Conservation (phyloP, 179 eudicot genomes). For the Vitellaria paradoxa region DNA sequence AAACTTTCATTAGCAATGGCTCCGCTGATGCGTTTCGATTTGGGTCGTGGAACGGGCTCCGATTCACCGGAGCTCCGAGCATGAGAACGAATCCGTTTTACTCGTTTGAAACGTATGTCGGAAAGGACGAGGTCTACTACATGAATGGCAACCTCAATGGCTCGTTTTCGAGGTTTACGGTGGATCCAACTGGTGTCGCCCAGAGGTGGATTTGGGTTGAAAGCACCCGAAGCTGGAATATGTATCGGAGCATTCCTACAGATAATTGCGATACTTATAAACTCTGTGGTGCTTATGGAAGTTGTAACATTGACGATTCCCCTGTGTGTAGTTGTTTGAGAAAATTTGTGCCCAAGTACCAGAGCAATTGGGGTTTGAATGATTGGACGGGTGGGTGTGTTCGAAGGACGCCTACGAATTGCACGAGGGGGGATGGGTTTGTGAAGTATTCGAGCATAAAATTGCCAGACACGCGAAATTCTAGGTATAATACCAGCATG, state of each 20-base stretch:
- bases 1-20: constrained; percentile 9
- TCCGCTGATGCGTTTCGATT: constrained; percentile 8
- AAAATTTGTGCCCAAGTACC: constrained; percentile 24
- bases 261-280: constrained; percentile 33
- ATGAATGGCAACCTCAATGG: constrained; percentile 1
- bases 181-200: constrained; percentile 18
- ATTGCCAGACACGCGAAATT: constrained; percentile 26
- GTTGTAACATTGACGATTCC: constrained; percentile 18
- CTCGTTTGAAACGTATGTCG: neutral
- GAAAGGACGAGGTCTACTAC: constrained; percentile 19
- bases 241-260: constrained; percentile 11
- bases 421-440: constrained; percentile 27
- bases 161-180: constrained; percentile 14
- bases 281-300: constrained; percentile 29
- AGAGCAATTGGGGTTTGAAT: constrained; percentile 18
- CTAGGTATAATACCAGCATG: constrained; percentile 16
- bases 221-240: constrained; percentile 14
- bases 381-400: constrained; percentile 35
- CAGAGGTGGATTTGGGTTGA: constrained; percentile 26
- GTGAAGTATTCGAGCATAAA: constrained; percentile 15
- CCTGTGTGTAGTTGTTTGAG: constrained; percentile 29
- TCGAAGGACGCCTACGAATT: constrained; percentile 19
- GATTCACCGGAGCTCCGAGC: constrained; percentile 29
- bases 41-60: constrained; percentile 39
- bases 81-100: neutral